A percentile compares a stretch with the other conserved stretches of the same genome.
phyloP scores from a whole-genome alignment of 1,284 basidiomycete genomes.

The Paramarasmius palmivorus region DNA sequence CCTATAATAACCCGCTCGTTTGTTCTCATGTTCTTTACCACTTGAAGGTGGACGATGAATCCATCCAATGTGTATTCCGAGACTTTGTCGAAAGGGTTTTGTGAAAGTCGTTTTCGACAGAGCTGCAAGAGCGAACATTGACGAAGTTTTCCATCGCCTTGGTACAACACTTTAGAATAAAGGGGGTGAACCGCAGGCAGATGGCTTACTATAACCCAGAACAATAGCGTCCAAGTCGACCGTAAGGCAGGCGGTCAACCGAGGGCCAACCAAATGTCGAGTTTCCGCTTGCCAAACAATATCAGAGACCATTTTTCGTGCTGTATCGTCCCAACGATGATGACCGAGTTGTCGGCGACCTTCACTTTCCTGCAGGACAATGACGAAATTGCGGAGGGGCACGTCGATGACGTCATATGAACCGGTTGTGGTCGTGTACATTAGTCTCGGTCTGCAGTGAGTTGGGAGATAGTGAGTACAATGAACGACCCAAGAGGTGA shows the following conservation, averaged over 20 bases:
- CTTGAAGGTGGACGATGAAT: slow-evolving; percentile 49
- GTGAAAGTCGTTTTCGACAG: slow-evolving; percentile 22
- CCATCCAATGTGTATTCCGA: slow-evolving; percentile 51
- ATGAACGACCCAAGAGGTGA: not conserved
- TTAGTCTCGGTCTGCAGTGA: slow-evolving; percentile 29
- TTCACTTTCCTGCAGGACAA: not conserved
- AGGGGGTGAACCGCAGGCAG: not conserved
- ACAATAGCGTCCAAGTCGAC: slow-evolving; percentile 57
- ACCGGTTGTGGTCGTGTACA: slow-evolving; percentile 22
- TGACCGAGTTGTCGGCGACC: slow-evolving; percentile 22
- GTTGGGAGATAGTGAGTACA: not conserved
- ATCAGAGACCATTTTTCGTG: slow-evolving; percentile 2
- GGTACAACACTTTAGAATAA: not conserved
- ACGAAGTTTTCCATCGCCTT: slow-evolving; percentile 63
- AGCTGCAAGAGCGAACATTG: slow-evolving; percentile 40
- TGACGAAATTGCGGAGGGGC: slow-evolving; percentile 11
- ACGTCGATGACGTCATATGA: slow-evolving; percentile 22
- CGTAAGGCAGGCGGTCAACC: slow-evolving; percentile 53
- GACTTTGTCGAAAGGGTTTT: slow-evolving; percentile 18
- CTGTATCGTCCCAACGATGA: slow-evolving; percentile 15
- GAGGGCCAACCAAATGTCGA: slow-evolving; percentile 7
- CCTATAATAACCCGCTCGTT: slow-evolving; percentile 64
- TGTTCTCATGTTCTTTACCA: slow-evolving; percentile 54
- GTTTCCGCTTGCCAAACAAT: slow-evolving; percentile 18
- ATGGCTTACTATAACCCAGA: slow-evolving; percentile 60